Evolutionary conservation across 768 basidiomycete genomes (phyloP), one percentile per base, ranked within the genome.

Genomic region (Chalciporus pseudorubinellus): DNA sequence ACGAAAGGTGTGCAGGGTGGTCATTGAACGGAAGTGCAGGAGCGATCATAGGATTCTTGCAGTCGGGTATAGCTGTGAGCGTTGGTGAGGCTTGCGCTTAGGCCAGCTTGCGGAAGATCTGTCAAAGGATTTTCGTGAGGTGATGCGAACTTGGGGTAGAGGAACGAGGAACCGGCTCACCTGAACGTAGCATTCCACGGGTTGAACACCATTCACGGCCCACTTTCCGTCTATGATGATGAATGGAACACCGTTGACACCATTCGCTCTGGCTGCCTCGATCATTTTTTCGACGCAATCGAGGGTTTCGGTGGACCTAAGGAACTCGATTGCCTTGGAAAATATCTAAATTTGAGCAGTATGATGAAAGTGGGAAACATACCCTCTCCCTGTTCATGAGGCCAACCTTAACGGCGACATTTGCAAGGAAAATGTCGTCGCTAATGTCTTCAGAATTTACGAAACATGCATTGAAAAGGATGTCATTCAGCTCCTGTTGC

Each of bases 211-310:
- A 14, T 70, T 72, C 46, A 78, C 39, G 14, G 74, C 77, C 70
- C 73, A 78, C 44, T 70, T 74, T 11, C 70, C 67, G 34, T 78
- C 70, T 28, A 78, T 69, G 51, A 80, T 74, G 49, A 77, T 71
- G 62, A 78, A 80, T 0, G 80, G 80, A 1, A 81, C 78, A 31
- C 80, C 80, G 1, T 69, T 72, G 52, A 81, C 76, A 5, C 77
- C 75, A n/a, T 70, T 66, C 21, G 65, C 59, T 52, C 72, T 71
- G 3, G 77, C 76, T 12, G 70, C 67, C 8, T 63, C 58, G 48
- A 77, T 67, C 55, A 72, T 74, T 21, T 67, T 66, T 42, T 72
- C 59, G 7, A 80, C 73, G 36, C 75, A 76, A 28, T 70, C 61
- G 22, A 67, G 59, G 16, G 72, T 55, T 55, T 74, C 75, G 39